Base-by-base conservation (phyloP, 768 basidiomycete species). In the Mycena amicta region DNA sequence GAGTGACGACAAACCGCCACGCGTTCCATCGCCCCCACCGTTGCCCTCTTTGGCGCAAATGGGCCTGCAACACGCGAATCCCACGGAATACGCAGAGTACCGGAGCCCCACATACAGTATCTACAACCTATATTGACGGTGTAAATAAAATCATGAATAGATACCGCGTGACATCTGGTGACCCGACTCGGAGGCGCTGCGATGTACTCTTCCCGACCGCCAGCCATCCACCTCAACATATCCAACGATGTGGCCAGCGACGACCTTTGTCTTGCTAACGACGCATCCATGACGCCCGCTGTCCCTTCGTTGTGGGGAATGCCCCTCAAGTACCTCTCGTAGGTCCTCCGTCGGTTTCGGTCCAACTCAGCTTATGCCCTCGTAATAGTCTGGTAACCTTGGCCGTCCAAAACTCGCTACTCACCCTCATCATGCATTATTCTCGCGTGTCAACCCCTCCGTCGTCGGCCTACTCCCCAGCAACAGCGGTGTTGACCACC, bases 401-500 rank as follows among this genome's bases (percentile, higher is more conserved):
- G 70, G 93, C 93, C 50, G 83, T 94, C 51, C 95, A 98, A 77
- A 98, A 98, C 75, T 93, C 93, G 22, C 77, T 86, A 55, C 71
- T 98, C 55, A 91, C 93, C 30, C 85, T 98, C 72, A 89, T 98
- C 71, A 95, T 98, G 92, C 95, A 97, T 77, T 92, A 96, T 74
- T 97, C 96, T 37, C 87, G 95, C 62, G 88, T 92, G 52, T 88
- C 90, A 11, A 84, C 86, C 18, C 80, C 91, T 2, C 84, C 90
- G 0, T 85, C 87, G 53, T 80, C 83, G 54, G 80, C 87, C 2
- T 98, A 98, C 73, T 95, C 92, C 31, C 91, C 96, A n/a, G 93
- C 93, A 13, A 86, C 92, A 5, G 95, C 95, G 50, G 95, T 98
- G 27, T 83, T 98, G 31, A 82, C 97, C 75, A 95, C 92, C 76